phyloP scores from a whole-genome alignment of 371 early-diverging fungal species.

The Mucor velutinosus region DNA sequence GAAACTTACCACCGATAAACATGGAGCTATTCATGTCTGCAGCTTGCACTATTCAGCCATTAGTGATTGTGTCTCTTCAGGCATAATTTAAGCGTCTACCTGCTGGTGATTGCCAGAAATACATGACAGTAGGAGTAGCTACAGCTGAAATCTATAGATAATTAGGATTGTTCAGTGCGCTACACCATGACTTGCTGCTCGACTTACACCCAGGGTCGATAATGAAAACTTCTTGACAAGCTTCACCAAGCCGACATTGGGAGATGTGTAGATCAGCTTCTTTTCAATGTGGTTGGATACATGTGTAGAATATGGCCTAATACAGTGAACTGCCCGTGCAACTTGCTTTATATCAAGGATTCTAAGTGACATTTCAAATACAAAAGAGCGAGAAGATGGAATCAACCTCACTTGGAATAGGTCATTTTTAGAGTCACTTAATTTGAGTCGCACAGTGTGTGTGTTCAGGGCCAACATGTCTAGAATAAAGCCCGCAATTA shows the following conservation, averaged over 20 bases:
- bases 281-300: neutral
- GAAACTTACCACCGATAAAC: slow-evolving; percentile 42
- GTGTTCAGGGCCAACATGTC: neutral
- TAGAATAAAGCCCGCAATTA: neutral
- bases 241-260: slow-evolving; percentile 35
- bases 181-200: neutral
- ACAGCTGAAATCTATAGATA: slow-evolving; percentile 37
- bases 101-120: slow-evolving; percentile 49
- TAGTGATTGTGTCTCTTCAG: neutral
- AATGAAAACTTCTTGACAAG: slow-evolving; percentile 47
- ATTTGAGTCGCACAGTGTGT: neutral
- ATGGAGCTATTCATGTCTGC: slow-evolving; percentile 32
- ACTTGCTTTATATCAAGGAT: neutral
- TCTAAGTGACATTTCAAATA: neutral
- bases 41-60: slow-evolving; percentile 30
- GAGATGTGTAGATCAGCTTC: slow-evolving; percentile 40
- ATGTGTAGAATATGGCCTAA: neutral
- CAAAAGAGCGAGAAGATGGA: neutral
- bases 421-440: neutral
- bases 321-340: neutral
- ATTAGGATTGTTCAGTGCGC: neutral
- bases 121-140: slow-evolving; percentile 42
- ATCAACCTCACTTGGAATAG: neutral
- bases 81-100: slow-evolving; percentile 20
- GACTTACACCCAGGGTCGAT: slow-evolving; percentile 42